Percentiles rank a stretch among this genome's conserved stretches.
Evolutionary conservation across 2,329 filamentous ascomycete species (phyloP).

Genomic region (Moelleriella libera): DNA sequence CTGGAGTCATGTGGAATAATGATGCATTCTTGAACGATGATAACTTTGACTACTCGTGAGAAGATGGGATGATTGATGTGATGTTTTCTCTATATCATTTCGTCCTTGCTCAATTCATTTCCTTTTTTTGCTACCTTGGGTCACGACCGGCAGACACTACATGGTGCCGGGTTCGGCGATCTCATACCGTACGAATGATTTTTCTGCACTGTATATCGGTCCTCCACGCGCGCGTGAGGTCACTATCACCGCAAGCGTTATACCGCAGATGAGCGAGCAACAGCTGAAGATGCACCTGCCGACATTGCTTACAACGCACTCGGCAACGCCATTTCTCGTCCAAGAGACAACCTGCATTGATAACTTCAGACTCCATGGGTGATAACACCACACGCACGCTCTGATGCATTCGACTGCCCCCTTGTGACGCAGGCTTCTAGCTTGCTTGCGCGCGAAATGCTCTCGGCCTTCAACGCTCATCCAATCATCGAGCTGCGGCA

Average conservation of each 20-base stretch:
- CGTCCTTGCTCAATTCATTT: too few relatives aligned
- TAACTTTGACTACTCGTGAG: too few relatives aligned
- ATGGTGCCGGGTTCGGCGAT: too few relatives aligned
- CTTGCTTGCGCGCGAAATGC: conserved; percentile 50
- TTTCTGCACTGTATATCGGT: conserved; percentile 8
- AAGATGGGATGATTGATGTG: too few relatives aligned
- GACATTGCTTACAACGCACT: not conserved
- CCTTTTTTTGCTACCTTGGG: too few relatives aligned
- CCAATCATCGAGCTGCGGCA: conserved; percentile 93
- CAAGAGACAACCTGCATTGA: too few relatives aligned
- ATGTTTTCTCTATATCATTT: too few relatives aligned
- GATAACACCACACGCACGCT: not conserved
- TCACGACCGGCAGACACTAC: too few relatives aligned
- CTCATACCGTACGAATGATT: too few relatives aligned
- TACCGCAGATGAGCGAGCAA: not conserved
- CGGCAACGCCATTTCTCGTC: too few relatives aligned
- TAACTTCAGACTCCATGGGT: not conserved
- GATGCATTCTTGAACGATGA: too few relatives aligned
- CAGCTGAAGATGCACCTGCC: not conserved
- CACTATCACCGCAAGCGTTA: too few relatives aligned
- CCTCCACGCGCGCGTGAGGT: not conserved
- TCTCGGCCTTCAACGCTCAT: conserved; percentile 92
- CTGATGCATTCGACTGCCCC: conserved; percentile 9
- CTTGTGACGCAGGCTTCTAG: conserved; percentile 18
- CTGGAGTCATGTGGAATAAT: not conserved